phyloP scores from a whole-genome alignment of 257 asterid species.

The Lavandula angustifolia region DNA sequence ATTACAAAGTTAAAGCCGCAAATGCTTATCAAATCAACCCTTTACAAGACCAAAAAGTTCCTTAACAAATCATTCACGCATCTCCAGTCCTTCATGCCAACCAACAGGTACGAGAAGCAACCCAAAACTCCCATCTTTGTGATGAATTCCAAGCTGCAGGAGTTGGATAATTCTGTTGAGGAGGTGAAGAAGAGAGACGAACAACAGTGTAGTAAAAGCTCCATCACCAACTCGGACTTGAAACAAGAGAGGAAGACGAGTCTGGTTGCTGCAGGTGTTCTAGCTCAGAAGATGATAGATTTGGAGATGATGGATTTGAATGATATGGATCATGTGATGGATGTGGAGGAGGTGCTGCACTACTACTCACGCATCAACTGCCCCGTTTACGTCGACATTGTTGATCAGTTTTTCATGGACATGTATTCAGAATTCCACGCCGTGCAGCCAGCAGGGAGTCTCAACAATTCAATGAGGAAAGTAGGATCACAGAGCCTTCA shows the following conservation, averaged over 20 bases:
- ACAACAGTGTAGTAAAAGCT: not conserved
- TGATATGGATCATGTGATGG: slow-evolving; percentile 67
- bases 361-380: slow-evolving; percentile 65
- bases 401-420: slow-evolving; percentile 64
- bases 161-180: slow-evolving; percentile 36
- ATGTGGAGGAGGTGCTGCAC: slow-evolving; percentile 79
- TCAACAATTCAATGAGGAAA: slow-evolving; percentile 54
- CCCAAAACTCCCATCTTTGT: slow-evolving; percentile 39
- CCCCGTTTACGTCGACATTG: slow-evolving; percentile 63
- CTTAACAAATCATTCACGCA: slow-evolving; percentile 42
- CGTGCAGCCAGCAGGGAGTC: slow-evolving; percentile 33
- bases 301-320: slow-evolving; percentile 69
- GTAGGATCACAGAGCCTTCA: slow-evolving; percentile 38
- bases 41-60: slow-evolving; percentile 54
- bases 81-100: slow-evolving; percentile 49
- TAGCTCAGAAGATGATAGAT: slow-evolving; percentile 63
- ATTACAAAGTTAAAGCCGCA: slow-evolving; percentile 41
- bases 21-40: slow-evolving; percentile 53
- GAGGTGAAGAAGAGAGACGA: slow-evolving; percentile 33
- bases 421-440: slow-evolving; percentile 49
- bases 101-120: slow-evolving; percentile 32
- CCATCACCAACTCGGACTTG: not conserved
- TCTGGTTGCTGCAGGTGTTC: slow-evolving; percentile 33
- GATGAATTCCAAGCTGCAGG: slow-evolving; percentile 34
- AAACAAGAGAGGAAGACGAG: slow-evolving; percentile 31